Base-by-base conservation (phyloP, 116 monocot genomes). In the Posidonia oceanica region DNA sequence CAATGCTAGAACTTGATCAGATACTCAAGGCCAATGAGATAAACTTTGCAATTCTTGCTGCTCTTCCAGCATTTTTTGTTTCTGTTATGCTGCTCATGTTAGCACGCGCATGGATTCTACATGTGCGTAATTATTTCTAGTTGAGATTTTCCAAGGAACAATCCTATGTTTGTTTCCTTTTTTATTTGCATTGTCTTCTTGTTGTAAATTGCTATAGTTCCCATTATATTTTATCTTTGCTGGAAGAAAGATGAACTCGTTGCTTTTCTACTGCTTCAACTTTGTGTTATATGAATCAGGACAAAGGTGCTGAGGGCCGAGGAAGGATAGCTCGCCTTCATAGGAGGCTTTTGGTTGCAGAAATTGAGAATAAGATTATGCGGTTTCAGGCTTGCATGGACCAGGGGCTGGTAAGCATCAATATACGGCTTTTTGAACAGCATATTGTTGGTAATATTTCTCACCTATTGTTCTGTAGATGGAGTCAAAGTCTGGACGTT, bases 11-110 rank as follows among this genome's bases (percentile, higher is more conserved):
- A 80, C 75, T 93, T 61, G 85, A 99, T 80, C 93, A 99, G 81
- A 99, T 99, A 80, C 87, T 99, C 11, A 90, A 83, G 74, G 99
- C 99, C 80, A 99, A 99, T 84, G 90, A 93, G 77, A 99, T 99
- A 64, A 99, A 99, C 53, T 99, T 99, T 90, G 99, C 99, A 39
- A 72, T 93, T 82, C 93, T 99, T 63, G 99, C 99, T 79, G 93
- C 99, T 63, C 82, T 99, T 70, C 99, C 99, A 52, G 99, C 99
- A 36, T 99, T 90, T 72, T 88, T 88, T 66, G 71, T 99, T 77
- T 93, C 90, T 4, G 65, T 93, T 54, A 53, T 88, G 51, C 66
- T 93, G 72, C 81, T 93, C 59, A 76, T 81, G 80, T 53, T 93
- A 55, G 74, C 77, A 21, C 78, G 99, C 59, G 68, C 90, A 80